These are phyloP conservation scores for Penstemon davidsonii DNA, from an alignment of 257 asterid species.

Conservation along the genomic window DNA sequence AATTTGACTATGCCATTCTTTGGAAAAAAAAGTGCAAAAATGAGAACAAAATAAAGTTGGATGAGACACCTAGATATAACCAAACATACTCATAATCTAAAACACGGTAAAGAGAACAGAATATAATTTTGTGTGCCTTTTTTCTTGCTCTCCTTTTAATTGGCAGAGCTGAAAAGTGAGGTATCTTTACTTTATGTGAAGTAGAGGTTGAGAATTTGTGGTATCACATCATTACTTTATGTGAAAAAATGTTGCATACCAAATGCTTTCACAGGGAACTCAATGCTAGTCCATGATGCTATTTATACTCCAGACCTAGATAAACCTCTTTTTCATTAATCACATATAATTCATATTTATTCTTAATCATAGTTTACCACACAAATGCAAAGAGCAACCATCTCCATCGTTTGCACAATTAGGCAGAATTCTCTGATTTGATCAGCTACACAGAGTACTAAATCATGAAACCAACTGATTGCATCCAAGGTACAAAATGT, in stretches of 20 bases:
- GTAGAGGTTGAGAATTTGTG: too few relatives aligned
- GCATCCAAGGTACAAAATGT: neutral
- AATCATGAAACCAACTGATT: neutral
- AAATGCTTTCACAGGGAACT: too few relatives aligned
- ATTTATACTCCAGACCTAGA: neutral
- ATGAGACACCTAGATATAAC: neutral
- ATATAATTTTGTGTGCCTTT: too few relatives aligned
- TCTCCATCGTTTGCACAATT: neutral
- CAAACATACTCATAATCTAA: neutral
- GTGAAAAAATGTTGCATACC: too few relatives aligned
- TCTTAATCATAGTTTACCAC: neutral
- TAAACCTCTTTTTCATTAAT: neutral
- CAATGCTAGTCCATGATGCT: neutral
- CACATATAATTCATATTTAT: neutral
- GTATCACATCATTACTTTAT: too few relatives aligned
- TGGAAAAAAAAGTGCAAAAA: neutral
- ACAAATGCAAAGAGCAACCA: neutral
- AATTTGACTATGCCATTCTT: neutral
- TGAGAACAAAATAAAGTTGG: neutral
- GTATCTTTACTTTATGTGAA: too few relatives aligned
- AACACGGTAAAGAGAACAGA: neutral
- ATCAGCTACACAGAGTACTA: neutral
- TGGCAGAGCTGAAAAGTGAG: too few relatives aligned
- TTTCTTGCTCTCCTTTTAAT: too few relatives aligned
- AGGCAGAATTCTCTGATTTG: neutral